A percentile compares a stretch with the other conserved stretches of the same genome.
Conservation (phyloP, 179 eudicot genomes). For the Sideroxylon spinosum region DNA sequence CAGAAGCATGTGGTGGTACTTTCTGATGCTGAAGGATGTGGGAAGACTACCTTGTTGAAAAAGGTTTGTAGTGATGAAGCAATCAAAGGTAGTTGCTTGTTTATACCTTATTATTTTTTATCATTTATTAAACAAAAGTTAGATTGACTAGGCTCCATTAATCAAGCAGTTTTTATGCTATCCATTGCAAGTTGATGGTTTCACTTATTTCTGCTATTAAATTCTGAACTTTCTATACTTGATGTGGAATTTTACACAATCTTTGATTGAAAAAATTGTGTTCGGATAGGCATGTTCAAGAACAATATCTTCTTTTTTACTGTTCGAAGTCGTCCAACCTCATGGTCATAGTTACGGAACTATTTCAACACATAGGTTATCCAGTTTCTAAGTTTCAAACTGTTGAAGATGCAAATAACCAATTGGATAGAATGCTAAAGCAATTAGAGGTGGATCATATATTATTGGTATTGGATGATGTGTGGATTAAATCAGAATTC, state of each 20-base stretch:
- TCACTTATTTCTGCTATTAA: too few relatives aligned
- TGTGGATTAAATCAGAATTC: conserved; percentile 27
- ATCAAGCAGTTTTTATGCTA: too few relatives aligned
- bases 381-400: conserved; percentile 8
- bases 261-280: not conserved
- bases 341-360: conserved; percentile 14
- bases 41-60: conserved; percentile 21
- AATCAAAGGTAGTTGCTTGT: conserved; percentile 17
- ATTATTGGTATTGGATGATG: conserved; percentile 37
- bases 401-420: conserved; percentile 26
- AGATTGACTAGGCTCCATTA: too few relatives aligned
- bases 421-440: conserved; percentile 20
- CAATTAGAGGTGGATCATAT: conserved; percentile 14
- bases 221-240: not conserved
- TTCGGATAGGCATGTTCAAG: conserved; percentile 14
- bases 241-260: not conserved
- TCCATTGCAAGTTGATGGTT: too few relatives aligned
- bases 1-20: conserved; percentile 7
- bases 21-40: conserved; percentile 12
- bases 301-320: too few relatives aligned
- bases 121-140: too few relatives aligned
- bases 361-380: conserved; percentile 15
- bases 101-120: too few relatives aligned
- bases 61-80: conserved; percentile 24
- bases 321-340: too few relatives aligned